Evolutionary conservation across 2,329 filamentous ascomycete species (phyloP), one percentile per base, ranked within the genome.

Genomic region (Chalaropsis thielavioides): DNA sequence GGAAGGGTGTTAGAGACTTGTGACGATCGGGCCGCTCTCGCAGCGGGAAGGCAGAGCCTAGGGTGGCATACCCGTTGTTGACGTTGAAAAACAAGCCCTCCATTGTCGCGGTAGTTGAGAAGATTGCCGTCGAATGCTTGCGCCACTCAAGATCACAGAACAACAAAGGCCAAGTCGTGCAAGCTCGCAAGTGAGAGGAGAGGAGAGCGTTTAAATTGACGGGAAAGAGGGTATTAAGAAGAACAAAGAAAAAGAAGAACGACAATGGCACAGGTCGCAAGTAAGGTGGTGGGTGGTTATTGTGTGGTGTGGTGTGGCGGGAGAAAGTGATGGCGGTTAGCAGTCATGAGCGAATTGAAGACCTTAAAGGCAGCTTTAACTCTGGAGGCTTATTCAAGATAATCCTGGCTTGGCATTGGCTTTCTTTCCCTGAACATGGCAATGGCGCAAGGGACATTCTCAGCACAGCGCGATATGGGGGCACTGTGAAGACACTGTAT

Each of bases 81-180:
- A 92, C 89, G 78, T 96, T 96, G 79, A 94, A 96, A 72, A 91
- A 87, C 58, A 96, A 85, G 67, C 91, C 91, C 81, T 96, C 91
- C 91, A 95, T 96, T 67, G 72, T 79, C 71, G 46, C 64, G 31
- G 51, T 64, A 38, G 38, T 69, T 46, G 19, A 43, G 8, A 41
- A 46, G 19, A 60, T 59, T 68, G 64, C 63, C 68, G 69, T 68
- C 68, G 64, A 61, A 51, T 44, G 35, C 22, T 65, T 59, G 64
- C 64, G 64, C 60, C 41, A 46, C 27, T 31, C 7, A 58, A 58
- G 27, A 58, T 58, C 54, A 35, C 54, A 58, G 17, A 58, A 58
- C 43, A 44, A 46, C 46, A 59, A 41, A 56, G 31, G 51, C n/a
- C 17, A 60, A 38, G 27, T 35, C 54, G 31, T 24, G 27, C 27